Percentiles rank a stretch among this genome's conserved stretches.
Evolutionary conservation across 768 basidiomycete genomes (phyloP).

Genomic region (Sporobolomyces phaffii): DNA sequence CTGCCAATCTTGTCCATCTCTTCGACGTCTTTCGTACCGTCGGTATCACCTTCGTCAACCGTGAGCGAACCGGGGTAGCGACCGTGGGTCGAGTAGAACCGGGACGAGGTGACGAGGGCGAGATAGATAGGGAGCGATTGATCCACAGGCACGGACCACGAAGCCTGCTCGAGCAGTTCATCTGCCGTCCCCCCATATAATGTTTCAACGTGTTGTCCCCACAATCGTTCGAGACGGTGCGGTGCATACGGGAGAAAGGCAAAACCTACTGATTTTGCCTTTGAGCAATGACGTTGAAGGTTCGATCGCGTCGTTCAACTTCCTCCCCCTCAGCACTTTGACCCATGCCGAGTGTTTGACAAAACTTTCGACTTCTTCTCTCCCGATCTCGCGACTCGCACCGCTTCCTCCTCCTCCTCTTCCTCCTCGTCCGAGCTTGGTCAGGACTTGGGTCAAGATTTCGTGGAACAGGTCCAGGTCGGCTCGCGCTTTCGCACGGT

Average conservation of each 20-base stretch:
- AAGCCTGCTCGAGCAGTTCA: constrained; percentile 8
- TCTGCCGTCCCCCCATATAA: not conserved
- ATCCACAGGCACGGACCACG: constrained; percentile 12
- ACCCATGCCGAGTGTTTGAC: constrained; percentile 48
- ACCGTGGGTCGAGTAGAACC: constrained; percentile 41
- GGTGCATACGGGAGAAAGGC: not conserved
- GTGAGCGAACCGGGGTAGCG: constrained; percentile 45
- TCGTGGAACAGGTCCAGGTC: constrained; percentile 44
- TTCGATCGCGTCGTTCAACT: constrained; percentile 39
- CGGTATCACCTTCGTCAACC: constrained; percentile 1
- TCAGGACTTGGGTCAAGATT: constrained; percentile 41
- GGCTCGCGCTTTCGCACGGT: constrained; percentile 60
- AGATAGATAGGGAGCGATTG: constrained; percentile 45
- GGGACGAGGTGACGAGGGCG: constrained; percentile 45
- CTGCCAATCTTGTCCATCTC: constrained; percentile 45
- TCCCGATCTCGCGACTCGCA: constrained; percentile 41
- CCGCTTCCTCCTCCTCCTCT: not conserved
- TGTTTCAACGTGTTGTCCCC: not conserved
- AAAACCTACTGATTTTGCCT: constrained; percentile 43
- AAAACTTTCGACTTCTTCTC: constrained; percentile 47
- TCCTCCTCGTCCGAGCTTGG: constrained; percentile 34
- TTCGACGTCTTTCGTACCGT: constrained; percentile 51
- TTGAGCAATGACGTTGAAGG: constrained; percentile 23
- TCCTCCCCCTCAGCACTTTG: constrained; percentile 46
- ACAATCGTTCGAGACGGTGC: not conserved